Base-by-base conservation (phyloP, 306 rosid species). In the Coriaria nepalensis region DNA sequence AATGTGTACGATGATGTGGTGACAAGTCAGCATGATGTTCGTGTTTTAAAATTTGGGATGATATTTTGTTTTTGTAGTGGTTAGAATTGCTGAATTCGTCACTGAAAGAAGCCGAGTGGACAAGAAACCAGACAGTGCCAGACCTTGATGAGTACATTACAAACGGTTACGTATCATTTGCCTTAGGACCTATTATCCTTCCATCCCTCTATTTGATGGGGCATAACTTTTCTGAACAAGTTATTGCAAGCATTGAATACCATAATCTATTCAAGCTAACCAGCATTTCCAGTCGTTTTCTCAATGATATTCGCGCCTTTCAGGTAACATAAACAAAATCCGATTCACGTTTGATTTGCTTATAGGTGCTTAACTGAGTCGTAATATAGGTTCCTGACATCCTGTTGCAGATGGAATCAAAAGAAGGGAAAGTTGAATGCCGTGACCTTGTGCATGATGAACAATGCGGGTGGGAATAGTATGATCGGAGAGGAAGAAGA, bases 391-490 rank as follows among this genome's bases (percentile, higher is more conserved):
- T 20, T 20, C 29, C 29, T 20, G 29, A n/a, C 11, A 35, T 9
- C 10, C 0, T 47, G 37, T 11, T 62, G 75, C 73, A 87, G 97
- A 76, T 87, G 59, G 97, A 90, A 67, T 78, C 67, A 4, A 77
- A 40, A 5, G 78, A 90, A 63, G 97, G 95, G 56, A 90, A 90
- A 88, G 66, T 11, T 90, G 48, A 88, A 81, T 65, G 73, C 73
- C 0, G 41, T 88, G 12, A 33, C 74, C 6, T 55, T 88, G 66
- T 59, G 46, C 15, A 35, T 72, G 50, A 45, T 62, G 29, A 20
- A 20, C 62, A 73, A 66, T 7, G 68, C 68, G 2, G 56, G 52
- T 51, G 78, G 75, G 6, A 52, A 6, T 14, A 20, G 40, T 12
- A 4, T 15, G 9, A 62, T 72, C 5, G 68, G 49, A 45, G 87